These are phyloP conservation scores for Elasticomyces elasticus DNA, from an alignment of 495 filamentous ascomycete genomes.

Conservation along the genomic window DNA sequence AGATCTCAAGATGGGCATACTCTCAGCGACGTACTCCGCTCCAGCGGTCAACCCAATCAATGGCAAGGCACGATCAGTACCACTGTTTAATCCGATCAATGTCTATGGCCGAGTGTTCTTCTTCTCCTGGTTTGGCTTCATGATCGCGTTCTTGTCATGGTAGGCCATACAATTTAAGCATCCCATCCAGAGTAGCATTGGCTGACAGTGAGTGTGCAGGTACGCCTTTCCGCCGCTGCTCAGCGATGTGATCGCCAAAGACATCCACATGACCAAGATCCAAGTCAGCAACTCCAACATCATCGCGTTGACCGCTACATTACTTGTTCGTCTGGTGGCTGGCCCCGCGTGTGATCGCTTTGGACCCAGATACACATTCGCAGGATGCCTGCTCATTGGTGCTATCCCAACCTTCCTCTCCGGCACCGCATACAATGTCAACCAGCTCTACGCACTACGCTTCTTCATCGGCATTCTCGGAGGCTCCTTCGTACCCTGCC, in stretches of 20 bases:
- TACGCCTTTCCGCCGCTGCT: slow-evolving; percentile 36
- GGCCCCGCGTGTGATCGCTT: slow-evolving; percentile 79
- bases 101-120: slow-evolving; percentile 83
- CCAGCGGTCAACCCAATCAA: slow-evolving; percentile 36
- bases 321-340: slow-evolving; percentile 70
- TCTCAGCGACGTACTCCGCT: slow-evolving; percentile 22
- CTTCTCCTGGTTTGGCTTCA: slow-evolving; percentile 92
- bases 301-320: slow-evolving; percentile 70
- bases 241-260: slow-evolving; percentile 38
- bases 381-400: slow-evolving; percentile 61
- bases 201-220: slow-evolving; percentile 11
- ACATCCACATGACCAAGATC: slow-evolving; percentile 58
- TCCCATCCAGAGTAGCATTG: neutral
- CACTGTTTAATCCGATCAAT: slow-evolving; percentile 69
- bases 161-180: slow-evolving; percentile 30
- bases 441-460: slow-evolving; percentile 64
- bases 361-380: slow-evolving; percentile 74
- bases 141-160: slow-evolving; percentile 94
- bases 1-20: too few relatives aligned
- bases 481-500: slow-evolving; percentile 84
- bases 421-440: slow-evolving; percentile 59
- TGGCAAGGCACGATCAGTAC: slow-evolving; percentile 59
- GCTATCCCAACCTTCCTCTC: slow-evolving; percentile 75
- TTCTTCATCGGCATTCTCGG: slow-evolving; percentile 94
- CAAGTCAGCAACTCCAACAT: slow-evolving; percentile 89